Evolutionary conservation across 768 basidiomycete species (phyloP), one percentile per base, ranked within the genome.

Genomic region (Imleria badia): DNA sequence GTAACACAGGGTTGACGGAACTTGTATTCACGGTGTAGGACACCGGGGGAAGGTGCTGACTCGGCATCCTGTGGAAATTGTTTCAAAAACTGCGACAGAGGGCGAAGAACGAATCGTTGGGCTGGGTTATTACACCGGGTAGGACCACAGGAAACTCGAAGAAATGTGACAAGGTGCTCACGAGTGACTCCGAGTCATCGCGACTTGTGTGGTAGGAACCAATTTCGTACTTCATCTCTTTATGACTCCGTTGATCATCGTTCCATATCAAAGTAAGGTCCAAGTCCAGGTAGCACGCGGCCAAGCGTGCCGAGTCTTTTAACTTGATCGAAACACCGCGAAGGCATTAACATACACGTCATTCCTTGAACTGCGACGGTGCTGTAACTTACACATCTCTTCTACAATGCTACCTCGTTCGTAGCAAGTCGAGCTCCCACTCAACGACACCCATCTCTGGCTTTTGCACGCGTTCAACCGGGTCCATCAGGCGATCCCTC

Each of bases 381-480:
- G 22, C 15, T 20, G 22, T 48, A 44, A 52, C 38, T 48, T 23
- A 17, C 20, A 48, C 42, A 14, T 26, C 6, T 29, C 40, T 38
- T 13, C 6, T 33, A 36, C 22, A 22, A 30, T 13, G 6, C 17
- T 45, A 57, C 34, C 34, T 48, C 33, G 11, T 43, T 38, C 58
- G 58, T 35, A 71, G 56, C 47, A 71, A 54, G 35, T 62, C 52
- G 15, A 73, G 53, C 10, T 29, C 42, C 65, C 71, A 71, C 43
- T 58, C 56, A 23, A 51, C 45, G 12, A 22, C 44, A 15, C 47
- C 56, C 43, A 67, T 48, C 45, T 70, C 80, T 9, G 82, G 84
- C 63, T 78, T 85, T 29, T 73, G 67, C 19, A 85, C 77, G 48
- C 76, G 78, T 34, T 84, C 80, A 10, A 78, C 54, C 7, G 83